phyloP scores from a whole-genome alignment of 2,329 filamentous ascomycete species.

The Diplocarpon rosae region DNA sequence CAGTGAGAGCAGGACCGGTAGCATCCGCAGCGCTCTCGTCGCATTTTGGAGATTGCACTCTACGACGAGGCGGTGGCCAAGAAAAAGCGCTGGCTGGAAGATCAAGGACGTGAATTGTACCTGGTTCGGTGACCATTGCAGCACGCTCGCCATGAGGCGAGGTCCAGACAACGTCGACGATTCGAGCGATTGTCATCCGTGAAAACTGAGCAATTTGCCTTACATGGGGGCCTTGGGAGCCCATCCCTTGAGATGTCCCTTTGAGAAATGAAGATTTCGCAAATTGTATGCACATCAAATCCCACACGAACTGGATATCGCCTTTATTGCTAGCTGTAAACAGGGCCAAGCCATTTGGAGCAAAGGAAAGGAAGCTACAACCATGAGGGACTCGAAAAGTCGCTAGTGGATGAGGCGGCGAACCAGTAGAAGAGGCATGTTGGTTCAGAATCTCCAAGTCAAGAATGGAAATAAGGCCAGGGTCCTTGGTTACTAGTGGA shows the following conservation, averaged over 20 bases:
- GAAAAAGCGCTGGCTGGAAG: conserved; percentile 72
- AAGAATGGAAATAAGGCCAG: conserved; percentile 63
- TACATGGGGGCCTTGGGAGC: conserved; percentile 44
- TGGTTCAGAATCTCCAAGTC: conserved; percentile 52
- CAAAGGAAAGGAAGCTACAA: conserved; percentile 72
- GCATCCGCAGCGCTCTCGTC: conserved; percentile 27
- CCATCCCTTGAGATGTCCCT: conserved; percentile 32
- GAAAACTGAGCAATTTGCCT: conserved; percentile 82
- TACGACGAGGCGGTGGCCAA: conserved; percentile 66
- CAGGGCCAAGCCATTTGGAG: conserved; percentile 60
- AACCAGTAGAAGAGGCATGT: conserved; percentile 37
- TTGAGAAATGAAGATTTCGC: conserved; percentile 52
- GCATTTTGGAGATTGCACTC: conserved; percentile 8
- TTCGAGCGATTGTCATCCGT: conserved; percentile 80
- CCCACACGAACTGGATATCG: conserved; percentile 76
- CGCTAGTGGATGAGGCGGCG: conserved; percentile 46
- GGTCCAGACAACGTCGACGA: conserved; percentile 85
- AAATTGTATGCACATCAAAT: conserved; percentile 56
- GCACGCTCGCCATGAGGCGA: conserved; percentile 69
- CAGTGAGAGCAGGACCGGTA: conserved; percentile 37
- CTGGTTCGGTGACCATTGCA: conserved; percentile 84
- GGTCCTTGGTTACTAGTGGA: conserved; percentile 44
- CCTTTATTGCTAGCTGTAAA: conserved; percentile 75
- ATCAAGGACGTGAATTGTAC: conserved; percentile 89
- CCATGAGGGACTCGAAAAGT: conserved; percentile 64